These are phyloP conservation scores for Chlorella sp. DNA, from an alignment of 139 green algal genomes.

Conservation along the genomic window DNA sequence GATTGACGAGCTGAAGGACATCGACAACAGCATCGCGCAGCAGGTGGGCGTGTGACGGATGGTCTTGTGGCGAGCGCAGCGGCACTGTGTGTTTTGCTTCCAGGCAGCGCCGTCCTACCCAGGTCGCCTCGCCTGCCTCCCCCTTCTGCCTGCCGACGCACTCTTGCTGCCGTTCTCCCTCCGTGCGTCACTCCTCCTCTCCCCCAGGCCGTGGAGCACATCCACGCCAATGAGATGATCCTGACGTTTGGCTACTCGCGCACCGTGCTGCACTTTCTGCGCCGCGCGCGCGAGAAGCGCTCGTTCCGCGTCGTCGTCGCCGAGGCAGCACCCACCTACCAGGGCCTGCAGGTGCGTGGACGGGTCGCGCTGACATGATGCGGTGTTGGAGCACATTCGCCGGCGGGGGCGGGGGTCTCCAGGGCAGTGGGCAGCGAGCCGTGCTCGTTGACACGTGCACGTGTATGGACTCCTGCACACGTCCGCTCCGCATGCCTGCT, in stretches of 20 bases:
- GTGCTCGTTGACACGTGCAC: too few relatives aligned
- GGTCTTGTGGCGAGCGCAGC: too few relatives aligned
- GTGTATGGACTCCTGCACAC: too few relatives aligned
- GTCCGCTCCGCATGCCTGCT: too few relatives aligned
- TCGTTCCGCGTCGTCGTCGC: constrained; percentile 94
- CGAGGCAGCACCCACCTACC: constrained; percentile 85
- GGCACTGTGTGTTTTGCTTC: background rate
- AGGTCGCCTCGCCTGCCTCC: background rate
- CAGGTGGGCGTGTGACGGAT: constrained; percentile 38
- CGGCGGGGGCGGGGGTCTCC: too few relatives aligned
- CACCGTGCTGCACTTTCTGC: constrained; percentile 84
- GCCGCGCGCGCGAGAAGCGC: constrained; percentile 86
- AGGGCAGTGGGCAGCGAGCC: too few relatives aligned
- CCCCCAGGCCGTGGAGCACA: constrained; percentile 90
- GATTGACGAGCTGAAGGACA: constrained; percentile 92
- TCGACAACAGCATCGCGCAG: constrained; percentile 74
- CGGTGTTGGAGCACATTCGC: too few relatives aligned
- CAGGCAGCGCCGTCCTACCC: background rate
- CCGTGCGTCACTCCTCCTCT: background rate
- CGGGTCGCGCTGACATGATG: too few relatives aligned
- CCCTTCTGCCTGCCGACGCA: background rate
- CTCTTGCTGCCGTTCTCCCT: background rate
- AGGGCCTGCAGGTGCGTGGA: too few relatives aligned
- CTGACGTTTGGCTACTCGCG: constrained; percentile 80
- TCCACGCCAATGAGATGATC: constrained; percentile 93